These are phyloP conservation scores for Aureobasidium musti DNA, from an alignment of 2,329 filamentous ascomycete genomes.

Conservation along the genomic window DNA sequence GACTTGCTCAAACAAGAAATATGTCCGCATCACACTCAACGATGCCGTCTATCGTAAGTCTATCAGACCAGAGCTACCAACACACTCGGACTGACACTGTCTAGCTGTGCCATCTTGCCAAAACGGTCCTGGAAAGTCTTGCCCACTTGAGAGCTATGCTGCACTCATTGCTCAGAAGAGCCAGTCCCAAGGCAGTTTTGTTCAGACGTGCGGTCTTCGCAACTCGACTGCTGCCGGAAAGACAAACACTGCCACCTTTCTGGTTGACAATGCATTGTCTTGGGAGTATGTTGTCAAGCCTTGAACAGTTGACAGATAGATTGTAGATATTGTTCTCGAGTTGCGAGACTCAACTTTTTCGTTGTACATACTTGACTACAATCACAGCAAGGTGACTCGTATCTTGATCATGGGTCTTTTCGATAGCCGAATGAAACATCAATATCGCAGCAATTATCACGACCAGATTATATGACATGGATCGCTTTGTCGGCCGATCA, in stretches of 20 bases:
- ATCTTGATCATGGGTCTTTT: too few relatives aligned
- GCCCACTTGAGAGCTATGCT: constrained; percentile 50
- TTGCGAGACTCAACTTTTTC: too few relatives aligned
- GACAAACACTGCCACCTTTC: constrained; percentile 25
- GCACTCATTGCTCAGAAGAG: constrained; percentile 44
- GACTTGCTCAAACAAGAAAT: constrained; percentile 54
- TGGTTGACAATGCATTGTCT: constrained; percentile 25
- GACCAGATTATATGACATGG: too few relatives aligned
- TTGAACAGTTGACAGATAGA: not conserved
- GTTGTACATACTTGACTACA: too few relatives aligned
- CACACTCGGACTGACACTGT: constrained; percentile 44
- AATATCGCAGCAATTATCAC: too few relatives aligned
- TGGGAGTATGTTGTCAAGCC: constrained; percentile 28
- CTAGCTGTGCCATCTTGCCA: constrained; percentile 53
- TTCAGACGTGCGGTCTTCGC: constrained; percentile 46
- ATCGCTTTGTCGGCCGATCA: too few relatives aligned
- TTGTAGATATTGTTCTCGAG: not conserved
- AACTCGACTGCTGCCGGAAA: constrained; percentile 7
- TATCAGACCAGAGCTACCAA: constrained; percentile 45
- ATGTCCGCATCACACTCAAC: constrained; percentile 62
- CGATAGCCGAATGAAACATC: too few relatives aligned
- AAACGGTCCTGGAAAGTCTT: constrained; percentile 51
- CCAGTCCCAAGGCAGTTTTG: constrained; percentile 50
- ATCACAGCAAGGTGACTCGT: too few relatives aligned
- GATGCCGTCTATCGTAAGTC: constrained; percentile 59